Base-by-base conservation (phyloP, 129 eudicot species). In the Glebionis coronaria region DNA sequence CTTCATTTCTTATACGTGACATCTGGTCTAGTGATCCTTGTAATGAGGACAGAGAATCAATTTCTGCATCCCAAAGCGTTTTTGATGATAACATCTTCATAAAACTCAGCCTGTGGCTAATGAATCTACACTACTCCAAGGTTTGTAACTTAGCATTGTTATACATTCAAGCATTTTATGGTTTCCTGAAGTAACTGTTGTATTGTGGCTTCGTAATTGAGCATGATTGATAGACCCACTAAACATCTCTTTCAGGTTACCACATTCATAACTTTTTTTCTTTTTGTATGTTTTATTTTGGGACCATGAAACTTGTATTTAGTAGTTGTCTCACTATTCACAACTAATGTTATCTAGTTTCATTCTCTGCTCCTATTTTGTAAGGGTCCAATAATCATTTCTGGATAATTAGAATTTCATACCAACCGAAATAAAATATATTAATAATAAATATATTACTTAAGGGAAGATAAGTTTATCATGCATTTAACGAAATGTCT, bases 81-180 rank as follows among this genome's bases (percentile, higher is more conserved):
- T 52, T 97, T 12, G 85, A 86, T 42, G 97, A 86, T 65, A 80
- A 86, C 64, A 13, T 78, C 11, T 90, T 93, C 68, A 65, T 81
- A 83, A 84, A 84, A 68, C 88, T 93, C 73, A 84, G 85, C 67
- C 12, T 71, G 77, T 93, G 97, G 97, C 77, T 93, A 44, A 79
- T 69, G 83, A 84, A 86, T 73, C 77, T 86, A 57, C 82, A 87
- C 65, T 73, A 44, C 76, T 68, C 78, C 42, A 87, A 61, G 88
- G 99, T 93, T 68, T 9, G 84, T 54, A 45, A 54, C 66, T 50
- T 27, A 61, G 20, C 19, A 28, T 27, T 55, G 38, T 49, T 23
- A 60, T 57, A 51, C 61, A 12, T 54, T 59, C 31, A 46, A 58
- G 44, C 56, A 45, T 49, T 31, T 27, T 9, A 3, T 72, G 47